These are phyloP conservation scores for Fusarium haematococcum DNA, from an alignment of 2,329 filamentous ascomycete species.

Conservation along the genomic window DNA sequence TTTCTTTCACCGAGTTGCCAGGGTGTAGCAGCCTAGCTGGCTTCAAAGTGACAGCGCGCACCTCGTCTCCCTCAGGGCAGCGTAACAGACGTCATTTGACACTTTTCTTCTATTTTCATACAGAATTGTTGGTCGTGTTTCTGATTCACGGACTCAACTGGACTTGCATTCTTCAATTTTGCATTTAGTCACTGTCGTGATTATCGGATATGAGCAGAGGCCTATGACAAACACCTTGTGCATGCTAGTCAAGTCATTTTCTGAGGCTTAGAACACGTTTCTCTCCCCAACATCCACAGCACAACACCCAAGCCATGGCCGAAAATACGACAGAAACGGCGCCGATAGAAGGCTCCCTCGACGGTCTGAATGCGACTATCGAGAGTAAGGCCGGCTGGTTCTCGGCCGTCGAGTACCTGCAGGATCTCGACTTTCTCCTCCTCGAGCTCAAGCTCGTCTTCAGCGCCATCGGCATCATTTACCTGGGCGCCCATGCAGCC, in stretches of 20 bases:
- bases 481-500: constrained; percentile 85
- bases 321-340: constrained; percentile 37
- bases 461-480: constrained; percentile 85
- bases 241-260: not conserved
- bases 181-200: not conserved
- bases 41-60: not conserved
- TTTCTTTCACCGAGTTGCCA: too few relatives aligned
- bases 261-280: constrained; percentile 39
- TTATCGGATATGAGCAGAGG: not conserved
- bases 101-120: not conserved
- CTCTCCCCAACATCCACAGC: constrained; percentile 2
- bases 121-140: not conserved
- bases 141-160: not conserved
- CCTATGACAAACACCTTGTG: not conserved
- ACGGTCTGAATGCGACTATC: constrained; percentile 47
- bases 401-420: constrained; percentile 47
- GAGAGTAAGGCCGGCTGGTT: constrained; percentile 37
- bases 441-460: constrained; percentile 64
- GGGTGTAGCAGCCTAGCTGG: not conserved
- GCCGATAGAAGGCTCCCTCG: constrained; percentile 20
- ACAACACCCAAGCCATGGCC: constrained; percentile 32
- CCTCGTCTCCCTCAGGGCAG: constrained; percentile 10
- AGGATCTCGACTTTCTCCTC: constrained; percentile 55
- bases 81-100: not conserved
- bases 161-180: not conserved